Percentiles rank a stretch among this genome's conserved stretches.
Evolutionary conservation across 23 red algal genomes (phyloP).

Genomic region (Agarophyton chilense): DNA sequence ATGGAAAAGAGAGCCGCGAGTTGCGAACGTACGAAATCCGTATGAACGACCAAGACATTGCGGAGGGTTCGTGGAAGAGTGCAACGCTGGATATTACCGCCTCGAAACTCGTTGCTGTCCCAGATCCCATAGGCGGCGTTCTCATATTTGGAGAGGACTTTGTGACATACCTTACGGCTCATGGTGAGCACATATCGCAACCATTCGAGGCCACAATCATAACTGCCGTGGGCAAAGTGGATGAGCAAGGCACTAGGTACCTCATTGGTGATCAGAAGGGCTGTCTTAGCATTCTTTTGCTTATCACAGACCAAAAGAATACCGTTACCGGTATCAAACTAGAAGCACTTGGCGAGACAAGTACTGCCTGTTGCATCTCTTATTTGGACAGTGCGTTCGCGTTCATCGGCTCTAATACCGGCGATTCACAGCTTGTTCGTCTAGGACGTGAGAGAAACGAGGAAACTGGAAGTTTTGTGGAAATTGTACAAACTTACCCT

Average conservation of each 20-base stretch:
- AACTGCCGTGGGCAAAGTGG: constrained; percentile 60
- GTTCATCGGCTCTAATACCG: constrained; percentile 80
- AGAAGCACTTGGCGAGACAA: constrained; percentile 85
- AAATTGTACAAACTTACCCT: constrained; percentile 86
- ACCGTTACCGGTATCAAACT: constrained; percentile 51
- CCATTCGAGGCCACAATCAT: constrained; percentile 71
- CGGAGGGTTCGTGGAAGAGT: constrained; percentile 50
- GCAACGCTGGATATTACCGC: constrained; percentile 69
- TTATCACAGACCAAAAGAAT: constrained; percentile 52
- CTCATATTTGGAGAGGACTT: constrained; percentile 81
- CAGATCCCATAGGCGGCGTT: constrained; percentile 64
- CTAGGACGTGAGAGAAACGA: constrained; percentile 30
- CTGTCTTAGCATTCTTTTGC: constrained; percentile 78
- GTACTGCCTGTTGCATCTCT: constrained; percentile 67
- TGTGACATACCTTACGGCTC: constrained; percentile 61
- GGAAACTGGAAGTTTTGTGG: constrained; percentile 52
- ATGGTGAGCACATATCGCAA: constrained; percentile 15
- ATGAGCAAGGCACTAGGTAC: constrained; percentile 73
- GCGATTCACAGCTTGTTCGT: constrained; percentile 90
- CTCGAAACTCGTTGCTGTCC: constrained; percentile 82
- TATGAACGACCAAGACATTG: constrained; percentile 80
- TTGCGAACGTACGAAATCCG: constrained; percentile 74
- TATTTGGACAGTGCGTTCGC: constrained; percentile 92
- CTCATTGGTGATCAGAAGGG: constrained; percentile 92
- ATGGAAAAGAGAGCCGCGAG: constrained; percentile 48